phyloP scores from a whole-genome alignment of 495 filamentous ascomycete species.

The Hypoxylon trugodes region DNA sequence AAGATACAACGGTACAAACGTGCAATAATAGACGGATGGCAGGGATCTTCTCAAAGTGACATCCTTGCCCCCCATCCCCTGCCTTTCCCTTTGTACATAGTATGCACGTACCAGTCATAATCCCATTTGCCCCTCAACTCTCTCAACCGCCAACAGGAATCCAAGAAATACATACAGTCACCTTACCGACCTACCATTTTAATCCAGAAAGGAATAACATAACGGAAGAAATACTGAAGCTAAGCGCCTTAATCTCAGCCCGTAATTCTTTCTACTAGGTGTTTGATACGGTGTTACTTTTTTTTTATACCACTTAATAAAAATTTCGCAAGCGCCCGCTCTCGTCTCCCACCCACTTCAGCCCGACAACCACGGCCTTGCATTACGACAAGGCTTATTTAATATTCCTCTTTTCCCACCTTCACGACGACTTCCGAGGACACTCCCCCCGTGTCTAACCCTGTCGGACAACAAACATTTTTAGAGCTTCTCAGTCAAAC shows the following conservation, averaged over 20 bases:
- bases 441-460: constrained; percentile 25
- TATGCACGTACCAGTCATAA: not conserved
- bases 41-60: too few species aligned
- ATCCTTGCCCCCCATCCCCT: not conserved
- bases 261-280: constrained; percentile 13
- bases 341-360: not conserved
- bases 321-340: constrained; percentile 13
- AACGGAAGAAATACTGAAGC: constrained; percentile 24
- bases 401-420: constrained; percentile 20
- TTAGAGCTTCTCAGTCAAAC: constrained; percentile 26
- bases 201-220: constrained; percentile 24
- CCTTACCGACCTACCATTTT: constrained; percentile 28
- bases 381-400: constrained; percentile 37
- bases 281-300: constrained; percentile 14
- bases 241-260: constrained; percentile 24
- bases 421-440: constrained; percentile 39
- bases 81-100: not conserved
- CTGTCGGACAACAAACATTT: constrained; percentile 8
- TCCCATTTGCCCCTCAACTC: constrained; percentile 25
- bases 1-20: not conserved
- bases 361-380: constrained; percentile 25
- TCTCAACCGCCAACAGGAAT: constrained; percentile 21
- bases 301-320: constrained; percentile 18
- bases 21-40: too few species aligned
- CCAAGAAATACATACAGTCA: too few species aligned